Base-by-base conservation (phyloP, 169 alveolate species). In the Plasmodium vivax region DNA sequence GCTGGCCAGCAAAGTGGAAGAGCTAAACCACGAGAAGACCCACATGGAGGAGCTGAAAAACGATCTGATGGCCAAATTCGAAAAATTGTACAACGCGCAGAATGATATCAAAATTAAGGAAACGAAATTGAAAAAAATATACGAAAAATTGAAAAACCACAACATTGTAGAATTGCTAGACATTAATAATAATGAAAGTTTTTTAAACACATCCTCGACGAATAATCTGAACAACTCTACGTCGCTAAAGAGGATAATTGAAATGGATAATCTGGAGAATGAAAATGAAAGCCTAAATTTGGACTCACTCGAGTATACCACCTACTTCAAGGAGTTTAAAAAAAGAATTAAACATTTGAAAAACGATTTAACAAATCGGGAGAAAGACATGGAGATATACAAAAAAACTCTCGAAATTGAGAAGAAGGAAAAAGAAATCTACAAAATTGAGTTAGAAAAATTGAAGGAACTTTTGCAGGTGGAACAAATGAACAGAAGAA, bases 81-180 rank as follows among this genome's bases (percentile, higher is more conserved):
- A 88, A 27, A 79, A 88, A 19, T 47, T 88, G 56, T 36, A 88
- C 51, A 88, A 30, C 41, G 94, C 87, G n/a, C 94, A 88, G 27
- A 88, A 88, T 34, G 88, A 88, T 36, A 80, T 88, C 41, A 88
- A 88, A 88, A 81, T 88, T 2, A 88, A 88, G 56, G 94, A 88
- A 80, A 88, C 94, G 2, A 88, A 88, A 62, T 41, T 88, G 43
- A 88, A 80, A 88, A 88, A 54, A 30, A 88, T 88, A 8, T 88
- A 88, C 51, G 90, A 88, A 73, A 88, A 88, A 88, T 80, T 88
- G 79, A 88, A 88, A 88, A 82, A 80, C 23, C 87, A 80, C 38
- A 62, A 79, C 45, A 88, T 88, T 6, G 74, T 41, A 32, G 90
- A 88, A 41, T 81, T 88, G 14, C 73, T 88, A 43, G 94, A 88